Evolutionary conservation across 257 asterid species (phyloP), one percentile per base, ranked within the genome.

Genomic region (Datura wrightii): DNA sequence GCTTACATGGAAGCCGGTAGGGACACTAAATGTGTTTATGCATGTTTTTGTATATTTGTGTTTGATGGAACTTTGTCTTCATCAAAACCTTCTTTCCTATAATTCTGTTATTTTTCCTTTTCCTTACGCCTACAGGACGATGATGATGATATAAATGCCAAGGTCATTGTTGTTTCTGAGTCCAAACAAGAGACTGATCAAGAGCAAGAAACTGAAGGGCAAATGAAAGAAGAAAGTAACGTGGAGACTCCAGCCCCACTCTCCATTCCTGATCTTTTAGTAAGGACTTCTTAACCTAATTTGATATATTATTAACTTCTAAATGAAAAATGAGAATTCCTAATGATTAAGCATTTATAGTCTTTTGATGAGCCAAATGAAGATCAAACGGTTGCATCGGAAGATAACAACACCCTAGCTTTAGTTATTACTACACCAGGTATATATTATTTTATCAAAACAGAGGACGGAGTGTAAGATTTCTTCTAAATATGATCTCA

Each of bases 231-330:
- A 66, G 62, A 84, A 10, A 86, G 83, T 10, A 83, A 89, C 53
- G 60, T 6, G 19, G 84, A 85, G 48, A 86, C 86, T 66, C 70
- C 84, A 63, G 88, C 86, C 71, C 87, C 90, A 1, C 89, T 87
- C 14, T 87, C 87, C 55, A 87, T 92, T 80, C 90, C 93, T 74
- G 98, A 93, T 89, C 91, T 91, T 52, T 72, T 93, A 94, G 98
- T 93, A 88, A 62, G 82, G 34, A 18, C 67, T 58, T 85, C 86
- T 52, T 80, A 63, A 84, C 79, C 16, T 63, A 36, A 58, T 65
- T 13, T 16, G 54, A 78, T 18, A 59, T 39, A 14, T 53, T 4
- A 24, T 24, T 53, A 66, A 66, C 0, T 18, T 19, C 18, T 60
- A 69, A 55, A 63, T 41, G 60, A 53, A 52, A 83, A 7, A 44